Percentiles rank a stretch among this genome's conserved stretches.
phyloP scores from a whole-genome alignment of 345 rosid genomes.

The Chamaenerion angustifolium region DNA sequence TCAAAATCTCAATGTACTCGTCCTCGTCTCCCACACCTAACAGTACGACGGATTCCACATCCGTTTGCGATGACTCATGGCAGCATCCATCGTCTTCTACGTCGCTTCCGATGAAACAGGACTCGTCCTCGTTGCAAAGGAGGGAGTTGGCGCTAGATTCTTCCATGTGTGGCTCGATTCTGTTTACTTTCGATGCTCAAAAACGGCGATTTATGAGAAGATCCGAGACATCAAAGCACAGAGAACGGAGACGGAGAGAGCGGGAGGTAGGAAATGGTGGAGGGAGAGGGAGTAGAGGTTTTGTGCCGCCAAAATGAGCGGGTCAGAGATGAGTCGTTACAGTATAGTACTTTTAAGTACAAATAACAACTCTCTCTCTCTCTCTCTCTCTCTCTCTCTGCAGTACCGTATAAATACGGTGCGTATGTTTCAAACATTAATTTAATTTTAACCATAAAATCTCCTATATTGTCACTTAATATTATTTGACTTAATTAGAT shows the following conservation, averaged over 20 bases:
- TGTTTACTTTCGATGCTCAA: not conserved
- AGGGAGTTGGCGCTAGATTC: conserved; percentile 3
- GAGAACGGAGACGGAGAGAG: not conserved
- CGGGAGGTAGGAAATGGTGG: conserved; percentile 5
- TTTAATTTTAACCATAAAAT: too few relatives aligned
- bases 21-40: conserved; percentile 1
- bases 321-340: conserved; percentile 9
- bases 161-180: not conserved
- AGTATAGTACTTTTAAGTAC: conserved; percentile 1
- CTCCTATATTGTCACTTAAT: too few relatives aligned
- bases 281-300: not conserved
- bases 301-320: conserved; percentile 67
- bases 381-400: too few relatives aligned
- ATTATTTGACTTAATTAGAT: too few relatives aligned
- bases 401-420: too few relatives aligned
- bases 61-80: not conserved
- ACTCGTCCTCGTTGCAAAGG: conserved; percentile 9
- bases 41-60: not conserved
- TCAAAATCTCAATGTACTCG: conserved; percentile 5
- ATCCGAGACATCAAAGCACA: too few relatives aligned
- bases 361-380: too few relatives aligned
- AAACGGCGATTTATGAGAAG: too few relatives aligned
- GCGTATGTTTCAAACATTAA: too few relatives aligned
- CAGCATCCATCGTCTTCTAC: not conserved
- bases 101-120: not conserved